These are phyloP conservation scores for Triangularia verruculosa DNA, from an alignment of 2,329 filamentous ascomycete species.

Conservation along the genomic window DNA sequence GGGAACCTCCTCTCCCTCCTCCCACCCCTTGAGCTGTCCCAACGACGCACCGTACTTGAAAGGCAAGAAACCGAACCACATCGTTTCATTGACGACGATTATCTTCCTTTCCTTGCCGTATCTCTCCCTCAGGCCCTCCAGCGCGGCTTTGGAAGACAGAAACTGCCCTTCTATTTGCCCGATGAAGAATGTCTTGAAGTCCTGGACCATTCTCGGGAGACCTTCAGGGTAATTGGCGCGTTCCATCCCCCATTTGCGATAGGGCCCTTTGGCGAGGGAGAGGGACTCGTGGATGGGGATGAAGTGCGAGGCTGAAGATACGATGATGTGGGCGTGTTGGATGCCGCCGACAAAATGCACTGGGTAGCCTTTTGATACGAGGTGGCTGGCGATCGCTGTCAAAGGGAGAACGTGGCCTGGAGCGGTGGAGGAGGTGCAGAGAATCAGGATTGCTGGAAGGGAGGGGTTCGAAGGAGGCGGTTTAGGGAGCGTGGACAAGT, in stretches of 20 bases:
- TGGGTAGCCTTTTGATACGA: conserved; percentile 40
- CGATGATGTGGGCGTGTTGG: conserved; percentile 35
- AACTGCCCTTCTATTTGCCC: conserved; percentile 31
- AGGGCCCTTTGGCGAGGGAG: conserved; percentile 26
- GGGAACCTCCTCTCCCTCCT: conserved; percentile 5
- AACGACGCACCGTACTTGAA: conserved; percentile 34
- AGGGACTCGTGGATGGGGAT: conserved; percentile 32
- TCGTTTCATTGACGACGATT: conserved; percentile 41
- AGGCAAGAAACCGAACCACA: conserved; percentile 38
- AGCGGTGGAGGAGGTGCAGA: conserved; percentile 20
- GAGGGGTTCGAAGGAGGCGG: not conserved
- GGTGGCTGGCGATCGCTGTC: conserved; percentile 33
- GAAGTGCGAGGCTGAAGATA: conserved; percentile 39
- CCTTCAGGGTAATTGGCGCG: conserved; percentile 11
- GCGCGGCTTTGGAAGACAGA: conserved; percentile 15
- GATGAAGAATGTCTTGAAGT: conserved; percentile 36
- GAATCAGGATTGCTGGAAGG: conserved; percentile 15
- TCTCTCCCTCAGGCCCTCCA: conserved; percentile 32
- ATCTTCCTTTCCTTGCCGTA: conserved; percentile 36
- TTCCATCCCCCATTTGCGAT: conserved; percentile 17
- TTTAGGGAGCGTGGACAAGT: not conserved
- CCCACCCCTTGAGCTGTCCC: conserved; percentile 34
- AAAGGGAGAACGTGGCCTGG: conserved; percentile 18
- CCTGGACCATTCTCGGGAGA: conserved; percentile 12
- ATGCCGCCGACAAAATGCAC: conserved; percentile 41